Base-by-base conservation (phyloP, 2,329 filamentous ascomycete genomes). In the Fusarium sp. region DNA sequence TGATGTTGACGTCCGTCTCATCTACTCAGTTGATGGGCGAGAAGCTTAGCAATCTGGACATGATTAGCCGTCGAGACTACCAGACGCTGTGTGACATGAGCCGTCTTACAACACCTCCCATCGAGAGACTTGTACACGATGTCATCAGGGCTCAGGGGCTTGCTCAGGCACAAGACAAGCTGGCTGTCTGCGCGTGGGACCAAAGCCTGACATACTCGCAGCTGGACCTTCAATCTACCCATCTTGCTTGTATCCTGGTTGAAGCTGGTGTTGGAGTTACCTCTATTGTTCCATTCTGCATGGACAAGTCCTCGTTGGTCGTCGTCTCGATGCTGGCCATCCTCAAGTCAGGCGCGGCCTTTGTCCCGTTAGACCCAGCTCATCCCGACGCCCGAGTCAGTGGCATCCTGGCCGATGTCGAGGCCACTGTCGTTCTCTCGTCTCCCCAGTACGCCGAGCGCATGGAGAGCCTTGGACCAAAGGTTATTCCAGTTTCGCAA, bases 201-300 rank as follows among this genome's bases (percentile, higher is more conserved):
- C 75, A 75, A 5, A 61, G 53, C 17, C 74, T 79, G 37, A 78
- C 77, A 2, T 80, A 80, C 47, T 43, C 61, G 25, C 73, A 80
- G 13, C 67, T 80, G 5, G 74, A 56, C 8, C 17, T 6, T 10
- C 37, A 48, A 4, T 60, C 60, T 0, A 49, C 42, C 1, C 6
- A 5, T 11, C 60, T 63, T 14, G 29, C 60, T 7, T 1, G 9
- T 9, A 2, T 15, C 0, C 6, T 63, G 4, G 4, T 48, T 1
- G 33, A 42, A 17, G 21, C 17, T 13, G 60, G 60, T 1, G 9
- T 64, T 9, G 9, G n/a, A 4, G 23, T n/a, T 1, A 9, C 29
- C 3, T 51, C 54, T 0, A 38, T 48, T 2, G 46, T 63, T 6
- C 60, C 60, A 0, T 63, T 63, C 1, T 63, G 60, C 4, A 60